phyloP scores from a whole-genome alignment of 345 rosid species.

The Gynandropsis gynandra region DNA sequence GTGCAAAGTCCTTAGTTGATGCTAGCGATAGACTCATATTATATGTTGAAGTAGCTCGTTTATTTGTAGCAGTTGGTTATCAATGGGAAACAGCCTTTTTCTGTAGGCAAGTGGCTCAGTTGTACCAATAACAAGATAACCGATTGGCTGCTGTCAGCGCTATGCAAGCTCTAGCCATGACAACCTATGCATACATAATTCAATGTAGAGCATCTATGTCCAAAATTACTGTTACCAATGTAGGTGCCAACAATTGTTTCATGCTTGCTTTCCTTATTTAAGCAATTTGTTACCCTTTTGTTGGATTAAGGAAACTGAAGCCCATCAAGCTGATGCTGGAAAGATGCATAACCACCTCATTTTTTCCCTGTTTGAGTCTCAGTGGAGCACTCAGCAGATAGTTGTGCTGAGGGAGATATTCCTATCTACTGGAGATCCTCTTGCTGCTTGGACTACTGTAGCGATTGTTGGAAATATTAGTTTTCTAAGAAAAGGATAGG shows the following conservation, averaged over 20 bases:
- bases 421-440: slow-evolving; percentile 95
- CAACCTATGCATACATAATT: slow-evolving; percentile 84
- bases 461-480: no score
- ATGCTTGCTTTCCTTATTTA: neutral
- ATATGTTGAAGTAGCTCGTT: slow-evolving; percentile 86
- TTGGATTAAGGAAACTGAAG: slow-evolving; percentile 45
- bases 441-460: slow-evolving; percentile 98
- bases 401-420: slow-evolving; percentile 96
- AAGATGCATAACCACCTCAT: slow-evolving; percentile 76
- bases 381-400: slow-evolving; percentile 99
- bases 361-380: slow-evolving; percentile 86
- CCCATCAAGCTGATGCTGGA: slow-evolving; percentile 55
- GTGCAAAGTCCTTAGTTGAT: slow-evolving; percentile 94
- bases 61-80: slow-evolving; percentile 82
- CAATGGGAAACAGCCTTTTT: slow-evolving; percentile 96
- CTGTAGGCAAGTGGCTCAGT: slow-evolving; percentile 94
- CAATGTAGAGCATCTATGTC: slow-evolving; percentile 83
- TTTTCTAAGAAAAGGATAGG: no score
- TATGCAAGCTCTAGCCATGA: slow-evolving; percentile 91
- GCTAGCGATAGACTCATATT: slow-evolving; percentile 83
- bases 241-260: slow-evolving; percentile 12
- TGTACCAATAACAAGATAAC: slow-evolving; percentile 90
- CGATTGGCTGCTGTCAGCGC: slow-evolving; percentile 92
- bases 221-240: slow-evolving; percentile 38
- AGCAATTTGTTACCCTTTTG: slow-evolving; percentile 13